These are phyloP conservation scores for Globomyces pollinis-pini DNA, from an alignment of 192 early-diverging fungal genomes.

Conservation along the genomic window DNA sequence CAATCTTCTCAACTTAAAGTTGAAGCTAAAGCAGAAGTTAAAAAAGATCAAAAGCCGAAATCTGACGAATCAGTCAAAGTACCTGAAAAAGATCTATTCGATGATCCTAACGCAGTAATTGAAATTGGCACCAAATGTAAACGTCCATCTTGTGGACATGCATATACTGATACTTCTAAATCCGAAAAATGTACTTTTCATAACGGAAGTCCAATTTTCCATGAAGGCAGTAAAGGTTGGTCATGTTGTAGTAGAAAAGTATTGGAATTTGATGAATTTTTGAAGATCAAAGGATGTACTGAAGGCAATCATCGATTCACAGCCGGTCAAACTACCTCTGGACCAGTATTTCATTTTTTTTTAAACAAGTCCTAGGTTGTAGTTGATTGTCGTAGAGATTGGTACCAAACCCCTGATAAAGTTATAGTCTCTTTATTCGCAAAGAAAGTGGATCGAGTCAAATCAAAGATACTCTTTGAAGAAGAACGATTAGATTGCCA, in stretches of 20 bases:
- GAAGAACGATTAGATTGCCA: constrained; percentile 54
- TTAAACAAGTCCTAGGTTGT: constrained; percentile 20
- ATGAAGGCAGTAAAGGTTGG: constrained; percentile 92
- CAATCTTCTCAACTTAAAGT: constrained; percentile 11
- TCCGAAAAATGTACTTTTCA: constrained; percentile 74
- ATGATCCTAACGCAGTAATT: constrained; percentile 67
- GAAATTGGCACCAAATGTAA: constrained; percentile 70
- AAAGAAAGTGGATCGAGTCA: constrained; percentile 73
- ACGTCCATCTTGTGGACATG: constrained; percentile 67
- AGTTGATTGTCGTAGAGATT: constrained; percentile 83
- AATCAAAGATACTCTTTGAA: constrained; percentile 64
- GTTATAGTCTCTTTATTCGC: constrained; percentile 90
- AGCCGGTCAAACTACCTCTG: constrained; percentile 4
- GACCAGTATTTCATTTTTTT: constrained; percentile 3
- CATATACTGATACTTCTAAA: constrained; percentile 50
- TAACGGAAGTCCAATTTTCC: constrained; percentile 84
- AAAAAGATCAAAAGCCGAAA: neutral
- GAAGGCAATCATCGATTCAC: constrained; percentile 88
- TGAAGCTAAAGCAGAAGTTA: neutral
- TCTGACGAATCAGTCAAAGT: constrained; percentile 21
- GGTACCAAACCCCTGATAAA: constrained; percentile 82
- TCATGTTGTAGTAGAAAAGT: constrained; percentile 91
- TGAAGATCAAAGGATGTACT: constrained; percentile 89
- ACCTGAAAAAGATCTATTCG: constrained; percentile 64
- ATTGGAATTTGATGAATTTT: constrained; percentile 96